Base-by-base conservation (phyloP, 2,329 filamentous ascomycete genomes). In the Chrysosporium keratinophilum region DNA sequence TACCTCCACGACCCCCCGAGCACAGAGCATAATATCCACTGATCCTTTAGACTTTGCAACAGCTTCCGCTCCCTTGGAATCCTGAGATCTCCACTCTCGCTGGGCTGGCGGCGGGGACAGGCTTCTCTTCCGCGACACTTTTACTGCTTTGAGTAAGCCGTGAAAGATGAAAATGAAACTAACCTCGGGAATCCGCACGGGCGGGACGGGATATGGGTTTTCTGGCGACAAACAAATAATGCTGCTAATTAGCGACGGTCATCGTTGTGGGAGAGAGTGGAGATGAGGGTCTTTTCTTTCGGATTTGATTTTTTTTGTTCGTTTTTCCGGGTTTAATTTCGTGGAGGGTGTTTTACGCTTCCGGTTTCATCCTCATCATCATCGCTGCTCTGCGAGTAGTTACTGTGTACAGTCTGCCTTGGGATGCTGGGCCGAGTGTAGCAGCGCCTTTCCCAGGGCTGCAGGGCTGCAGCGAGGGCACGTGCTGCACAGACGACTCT, bases 41-140 rank as follows among this genome's bases (percentile, higher is more conserved):
- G 35, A 49, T 49, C 46, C 46, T 39, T 49, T 49, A 40, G 46
- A 39, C 46, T 49, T 49, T 49, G 46, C 34, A 31, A 39, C 46
- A 14, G 46, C 39, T 49, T 41, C 46, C 46, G 35, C 14, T 49
- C 46, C 34, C 46, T 49, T 23, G 34, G 46, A 49, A 40, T 31
- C 19, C 2, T 37, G 45, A 15, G 45, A 23, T 37, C 45, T 20
- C 33, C 15, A 28, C 23, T 28, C 23, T 28, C 23, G 23, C 23
- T 28, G 23, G 23, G 23, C 23, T 28, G 23, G 23, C 23, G 23
- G 23, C 23, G 23, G 23, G 23, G 23, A 28, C 23, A 28, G 23
- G 23, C 23, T 28, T 28, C 23, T 28, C 45, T 48, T 48, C 45
- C 45, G 45, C 45, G 45, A 39, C 45, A 14, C 28, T 28, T 37